Base-by-base conservation (phyloP, 371 early-diverging fungal species). In the Cokeromyces recurvatus region DNA sequence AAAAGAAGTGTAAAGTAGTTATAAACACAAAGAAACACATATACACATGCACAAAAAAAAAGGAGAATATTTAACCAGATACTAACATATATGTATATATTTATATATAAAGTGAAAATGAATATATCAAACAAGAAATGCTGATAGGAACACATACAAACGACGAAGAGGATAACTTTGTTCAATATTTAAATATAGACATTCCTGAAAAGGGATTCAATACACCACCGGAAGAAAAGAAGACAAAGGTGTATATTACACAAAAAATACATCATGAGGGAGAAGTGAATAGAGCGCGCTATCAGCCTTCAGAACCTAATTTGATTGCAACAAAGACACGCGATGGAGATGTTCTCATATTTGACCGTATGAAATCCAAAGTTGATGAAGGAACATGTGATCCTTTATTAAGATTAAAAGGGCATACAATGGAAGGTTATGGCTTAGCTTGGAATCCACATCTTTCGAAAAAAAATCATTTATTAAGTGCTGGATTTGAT, bases 61-160 rank as follows among this genome's bases (percentile, higher is more conserved):
- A n/a, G n/a, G n/a, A n/a, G n/a, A n/a, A n/a, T n/a, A n/a, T n/a
- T n/a, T n/a, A n/a, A n/a, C n/a, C n/a, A n/a, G n/a, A n/a, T n/a
- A n/a, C n/a, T n/a, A n/a, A n/a, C n/a, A n/a, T n/a, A n/a, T n/a
- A n/a, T n/a, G n/a, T n/a, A n/a, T n/a, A n/a, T n/a, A n/a, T n/a
- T n/a, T n/a, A n/a, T n/a, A n/a, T n/a, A n/a, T n/a, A 29, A 29
- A 53, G 56, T 24, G 43, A 43, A 25, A 15, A 50, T 32, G 55
- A 48, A 12, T 87, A 88, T 71, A 75, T 78, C 2, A 56, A 90
- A 24, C 96, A 96, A 59, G 77, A 92, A 9, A 52, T 95, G 35
- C 57, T 95, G 44, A 63, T 97, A 16, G 99, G 97, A 36, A 99
- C 99, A 24, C 98, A 99, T 60, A 98, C 99, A 2, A 91, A 91